Evolutionary conservation across 352 stramenopile species (phyloP).

Genomic region (Aphanomyces stellatus): DNA sequence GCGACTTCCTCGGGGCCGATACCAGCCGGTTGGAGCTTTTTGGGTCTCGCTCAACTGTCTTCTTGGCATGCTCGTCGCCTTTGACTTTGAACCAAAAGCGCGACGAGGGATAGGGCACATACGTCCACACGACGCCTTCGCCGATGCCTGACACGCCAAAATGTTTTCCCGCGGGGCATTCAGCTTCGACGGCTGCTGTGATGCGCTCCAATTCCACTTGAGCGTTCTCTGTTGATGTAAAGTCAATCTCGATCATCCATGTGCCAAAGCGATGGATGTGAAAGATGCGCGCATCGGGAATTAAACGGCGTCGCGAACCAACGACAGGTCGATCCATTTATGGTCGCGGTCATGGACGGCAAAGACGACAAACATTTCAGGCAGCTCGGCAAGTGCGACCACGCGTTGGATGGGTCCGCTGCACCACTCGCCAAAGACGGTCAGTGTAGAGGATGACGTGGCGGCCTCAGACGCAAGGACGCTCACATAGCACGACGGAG

Average conservation of each 20-base stretch:
- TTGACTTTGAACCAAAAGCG: conserved; percentile 14
- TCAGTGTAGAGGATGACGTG: neutral
- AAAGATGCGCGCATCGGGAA: neutral
- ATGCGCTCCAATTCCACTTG: neutral
- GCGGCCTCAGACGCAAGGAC: neutral
- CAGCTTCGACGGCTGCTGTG: neutral
- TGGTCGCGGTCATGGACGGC: neutral
- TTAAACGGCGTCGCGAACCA: neutral
- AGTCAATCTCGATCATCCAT: neutral
- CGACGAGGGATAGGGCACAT: neutral
- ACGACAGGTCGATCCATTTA: neutral
- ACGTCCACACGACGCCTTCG: conserved; percentile 11
- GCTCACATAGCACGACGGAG: neutral
- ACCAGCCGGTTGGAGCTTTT: neutral
- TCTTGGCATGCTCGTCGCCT: neutral
- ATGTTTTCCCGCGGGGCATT: conserved; percentile 6
- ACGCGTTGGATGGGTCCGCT: neutral
- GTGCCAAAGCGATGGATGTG: conserved; percentile 1
- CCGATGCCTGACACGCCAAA: conserved; percentile 1
- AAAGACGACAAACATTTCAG: conserved; percentile 16
- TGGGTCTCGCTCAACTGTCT: neutral
- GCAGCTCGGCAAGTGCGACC: conserved; percentile 1
- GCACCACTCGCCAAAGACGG: conserved; percentile 10
- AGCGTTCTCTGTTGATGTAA: neutral
- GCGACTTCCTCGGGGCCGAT: neutral